Base-by-base conservation (phyloP, 768 basidiomycete species). In the Mycena maculata region DNA sequence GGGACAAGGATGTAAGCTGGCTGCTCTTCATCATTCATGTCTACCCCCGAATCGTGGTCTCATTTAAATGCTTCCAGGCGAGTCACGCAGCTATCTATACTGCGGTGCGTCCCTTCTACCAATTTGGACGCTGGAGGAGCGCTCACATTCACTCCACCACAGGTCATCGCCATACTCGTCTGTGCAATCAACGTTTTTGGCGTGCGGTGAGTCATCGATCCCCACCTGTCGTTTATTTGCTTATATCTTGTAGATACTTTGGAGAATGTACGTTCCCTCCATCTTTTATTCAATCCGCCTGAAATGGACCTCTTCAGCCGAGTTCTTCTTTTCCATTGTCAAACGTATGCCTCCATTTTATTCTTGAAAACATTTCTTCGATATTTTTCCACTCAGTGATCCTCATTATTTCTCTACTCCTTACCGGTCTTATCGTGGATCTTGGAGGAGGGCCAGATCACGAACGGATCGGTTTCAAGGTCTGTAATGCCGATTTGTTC, bases 401-500 rank as follows among this genome's bases (percentile, higher is more conserved):
- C n/a, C 75, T 90, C 58, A 91, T 92, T 50, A 85, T 85, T 47
- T 84, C 86, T n/a, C 78, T 91, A 36, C 83, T 92, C 55, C 57
- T 90, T 42, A 77, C 82, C 60, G 90, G 90, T 33, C 85, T 95
- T 65, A 79, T 93, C 65, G 84, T 95, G 65, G 90, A 92, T 69
- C 85, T 92, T 22, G 94, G 94, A 44, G 94, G 92, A 62, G 92
- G 90, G 1, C 92, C 93, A 4, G 70, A 85, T 60, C 83, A 86
- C 68, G 84, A 90, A 23, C 85, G 89, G 18, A 84, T 90, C 63
- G 92, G 92, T 0, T 92, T 92, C 81, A 85, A 84, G 60, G 88
- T 89, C 57, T 48, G 79, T 77, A n/a, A 27, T 31, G 56, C 33
- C 69, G 70, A 75, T 64, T 55, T 31, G 25, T 23, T 27, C 23